Conservation (phyloP, 768 basidiomycete genomes). For the Cubamyces sp. region DNA sequence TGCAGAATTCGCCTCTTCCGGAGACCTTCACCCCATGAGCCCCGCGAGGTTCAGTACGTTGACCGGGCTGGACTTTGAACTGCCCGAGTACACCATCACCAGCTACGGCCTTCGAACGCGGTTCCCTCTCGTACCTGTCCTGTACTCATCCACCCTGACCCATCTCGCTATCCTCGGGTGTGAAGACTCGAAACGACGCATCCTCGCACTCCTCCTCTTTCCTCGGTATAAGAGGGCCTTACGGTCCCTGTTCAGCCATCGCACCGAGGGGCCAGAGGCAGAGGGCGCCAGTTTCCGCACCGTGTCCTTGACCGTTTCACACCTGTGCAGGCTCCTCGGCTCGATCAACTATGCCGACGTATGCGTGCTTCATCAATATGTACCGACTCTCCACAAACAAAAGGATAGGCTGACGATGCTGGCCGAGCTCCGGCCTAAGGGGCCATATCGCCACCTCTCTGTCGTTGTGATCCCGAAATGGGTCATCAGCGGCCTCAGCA, state of each 20-base stretch:
- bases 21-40: no score
- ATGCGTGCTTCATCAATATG: background rate
- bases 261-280: conserved; percentile 9
- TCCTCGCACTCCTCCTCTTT: conserved; percentile 15
- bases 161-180: conserved; percentile 16
- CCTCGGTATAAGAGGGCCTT: conserved; percentile 1
- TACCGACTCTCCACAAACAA: background rate
- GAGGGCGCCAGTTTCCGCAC: conserved; percentile 15
- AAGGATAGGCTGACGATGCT: background rate
- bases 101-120: background rate
- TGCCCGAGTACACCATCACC: no score
- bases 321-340: background rate
- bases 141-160: conserved; percentile 1
- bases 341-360: background rate
- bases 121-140: conserved; percentile 12
- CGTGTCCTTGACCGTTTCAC: conserved; percentile 2
- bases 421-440: background rate
- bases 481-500: background rate
- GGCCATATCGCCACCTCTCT: conserved; percentile 7
- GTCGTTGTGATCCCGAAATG: conserved; percentile 13
- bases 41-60: no score
- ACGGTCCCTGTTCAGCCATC: conserved; percentile 16
- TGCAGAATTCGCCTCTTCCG: no score
- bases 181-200: conserved; percentile 7
- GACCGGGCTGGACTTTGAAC: no score